Evolutionary conservation across 1,284 basidiomycete genomes (phyloP), one percentile per base, ranked within the genome.

Genomic region (Testicularia cyperi): DNA sequence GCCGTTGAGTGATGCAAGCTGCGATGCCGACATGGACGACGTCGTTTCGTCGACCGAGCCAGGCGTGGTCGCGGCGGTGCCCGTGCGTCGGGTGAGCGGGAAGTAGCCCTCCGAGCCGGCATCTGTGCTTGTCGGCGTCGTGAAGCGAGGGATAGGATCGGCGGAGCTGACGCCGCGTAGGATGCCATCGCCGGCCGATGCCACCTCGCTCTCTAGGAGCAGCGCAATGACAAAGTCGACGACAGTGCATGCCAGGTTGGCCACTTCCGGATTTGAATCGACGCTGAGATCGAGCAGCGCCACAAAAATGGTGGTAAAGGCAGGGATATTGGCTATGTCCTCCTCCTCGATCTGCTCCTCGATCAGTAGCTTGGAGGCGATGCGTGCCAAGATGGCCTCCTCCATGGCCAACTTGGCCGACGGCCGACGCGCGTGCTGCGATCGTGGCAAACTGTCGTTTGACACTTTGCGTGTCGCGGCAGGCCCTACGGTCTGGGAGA

Each of bases 231-330:
- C 83, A 72, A 92, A 95, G 78, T 98, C 94, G 33, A 92, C 83
- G 16, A 96, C 86, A 0, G 90, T 94, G 70, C 88, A 86, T 0
- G 92, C 92, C 70, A 90, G 84, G 6, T 87, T 85, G 0, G 90
- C 87, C 4, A 98, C 91, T 74, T 97, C 92, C 36, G 87, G 85
- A 72, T 94, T 90, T 0, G 92, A 88, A 72, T 98, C 95, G 9
- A 88, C 87, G 1, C 90, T 90, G 9, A 98, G 81, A 77, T 97
- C 92, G 43, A 97, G 81, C 9, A 98, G 82, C 3, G 88, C 84
- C 24, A 88, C 87, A 71, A 90, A 95, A 65, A 97, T 88, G 20
- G 91, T 91, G 81, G 90, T 91, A 80, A 92, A 91, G 0, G 88
- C 90, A 1, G 88, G 88, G 19, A 96, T 80, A 6, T 92, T 75